Percentiles rank a stretch among this genome's conserved stretches.
Evolutionary conservation across 495 filamentous ascomycete species (phyloP).

Genomic region (Lophiostoma macrostomum): DNA sequence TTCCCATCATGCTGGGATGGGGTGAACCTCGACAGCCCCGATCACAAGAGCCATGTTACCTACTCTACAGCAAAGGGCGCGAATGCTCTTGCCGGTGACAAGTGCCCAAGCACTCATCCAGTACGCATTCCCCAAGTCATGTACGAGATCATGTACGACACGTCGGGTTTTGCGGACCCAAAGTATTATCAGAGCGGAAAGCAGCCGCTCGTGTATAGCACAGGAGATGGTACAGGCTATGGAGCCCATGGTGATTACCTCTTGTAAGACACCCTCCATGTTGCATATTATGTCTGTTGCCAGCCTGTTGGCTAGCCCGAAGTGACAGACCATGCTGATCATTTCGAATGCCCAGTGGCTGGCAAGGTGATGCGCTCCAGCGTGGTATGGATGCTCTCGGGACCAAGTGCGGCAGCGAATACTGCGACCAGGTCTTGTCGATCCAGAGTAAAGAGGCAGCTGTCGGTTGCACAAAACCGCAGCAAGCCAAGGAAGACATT

Average conservation of each 20-base stretch:
- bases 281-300: no score
- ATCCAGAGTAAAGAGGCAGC: conserved; percentile 21
- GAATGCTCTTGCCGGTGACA: conserved; percentile 34
- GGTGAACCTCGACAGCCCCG: conserved; percentile 51
- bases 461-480: conserved; percentile 21
- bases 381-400: conserved; percentile 45
- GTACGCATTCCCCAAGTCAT: conserved; percentile 51
- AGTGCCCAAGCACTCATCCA: conserved; percentile 49
- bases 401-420: conserved; percentile 43
- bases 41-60: conserved; percentile 50
- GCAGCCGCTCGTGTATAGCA: conserved; percentile 49
- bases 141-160: conserved; percentile 54
- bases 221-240: conserved; percentile 49
- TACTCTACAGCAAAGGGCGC: conserved; percentile 35
- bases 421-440: conserved; percentile 34
- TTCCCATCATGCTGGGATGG: conserved; percentile 56
- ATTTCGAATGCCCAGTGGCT: no score
- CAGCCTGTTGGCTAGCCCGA: no score
- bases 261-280: no score
- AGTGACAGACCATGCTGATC: no score
- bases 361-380: conserved; percentile 48
- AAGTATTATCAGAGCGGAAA: conserved; percentile 44
- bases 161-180: conserved; percentile 41
- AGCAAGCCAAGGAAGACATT: conserved; percentile 26
- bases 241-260: conserved; percentile 50